These are phyloP conservation scores for Amanita fuliginea DNA, from an alignment of 768 basidiomycete species.

Conservation along the genomic window DNA sequence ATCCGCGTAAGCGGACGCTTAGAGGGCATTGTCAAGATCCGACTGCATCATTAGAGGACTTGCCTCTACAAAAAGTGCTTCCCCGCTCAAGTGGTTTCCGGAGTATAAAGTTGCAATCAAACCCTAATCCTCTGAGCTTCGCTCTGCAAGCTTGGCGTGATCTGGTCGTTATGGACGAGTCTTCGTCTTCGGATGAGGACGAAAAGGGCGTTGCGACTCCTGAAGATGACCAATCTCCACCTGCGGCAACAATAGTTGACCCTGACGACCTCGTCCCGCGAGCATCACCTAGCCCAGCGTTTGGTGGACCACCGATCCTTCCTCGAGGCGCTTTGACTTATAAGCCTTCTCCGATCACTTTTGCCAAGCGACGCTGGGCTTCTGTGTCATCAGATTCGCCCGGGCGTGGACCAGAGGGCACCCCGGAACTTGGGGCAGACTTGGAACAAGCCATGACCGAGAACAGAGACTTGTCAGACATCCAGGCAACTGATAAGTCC, in stretches of 20 bases:
- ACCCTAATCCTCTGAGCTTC: conserved; percentile 51
- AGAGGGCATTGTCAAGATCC: conserved; percentile 11
- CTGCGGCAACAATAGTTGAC: conserved; percentile 22
- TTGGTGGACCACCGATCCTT: conserved; percentile 13
- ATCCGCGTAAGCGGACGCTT: conserved; percentile 18
- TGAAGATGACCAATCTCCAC: conserved; percentile 35
- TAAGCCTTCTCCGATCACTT: conserved; percentile 54
- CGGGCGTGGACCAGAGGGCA: not conserved
- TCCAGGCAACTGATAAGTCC: not conserved
- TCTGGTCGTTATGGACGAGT: conserved; percentile 29
- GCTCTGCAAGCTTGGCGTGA: conserved; percentile 49
- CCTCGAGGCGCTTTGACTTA: conserved; percentile 35
- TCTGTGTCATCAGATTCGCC: conserved; percentile 22
- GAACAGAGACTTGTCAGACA: not conserved
- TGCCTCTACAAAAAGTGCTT: conserved; percentile 24
- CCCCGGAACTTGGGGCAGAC: not conserved
- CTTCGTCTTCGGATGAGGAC: conserved; percentile 31
- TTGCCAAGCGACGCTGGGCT: conserved; percentile 53
- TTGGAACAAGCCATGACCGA: not conserved
- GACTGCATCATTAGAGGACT: conserved; percentile 8
- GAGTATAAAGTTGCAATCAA: conserved; percentile 38
- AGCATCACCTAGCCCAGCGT: conserved; percentile 6
- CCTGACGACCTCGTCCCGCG: conserved; percentile 12
- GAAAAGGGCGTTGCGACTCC: conserved; percentile 48
- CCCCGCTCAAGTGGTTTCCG: conserved; percentile 32